Conservation (phyloP, 208 protist species). For the Trypanosoma congolense region DNA sequence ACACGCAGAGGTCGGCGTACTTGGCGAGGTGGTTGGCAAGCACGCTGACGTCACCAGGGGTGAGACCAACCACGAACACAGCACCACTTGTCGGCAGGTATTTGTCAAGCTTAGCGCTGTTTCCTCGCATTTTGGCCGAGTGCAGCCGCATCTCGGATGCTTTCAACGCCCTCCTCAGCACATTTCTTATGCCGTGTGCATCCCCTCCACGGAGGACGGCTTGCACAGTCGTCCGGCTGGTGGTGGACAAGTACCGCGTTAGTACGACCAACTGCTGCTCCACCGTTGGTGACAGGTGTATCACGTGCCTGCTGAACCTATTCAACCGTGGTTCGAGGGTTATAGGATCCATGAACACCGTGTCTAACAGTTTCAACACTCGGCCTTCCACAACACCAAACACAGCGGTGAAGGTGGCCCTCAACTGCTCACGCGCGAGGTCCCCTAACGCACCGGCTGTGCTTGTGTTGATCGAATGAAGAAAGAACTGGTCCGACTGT, state of each 20-base stretch:
- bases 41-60: background rate
- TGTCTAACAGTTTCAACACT: slow-evolving; percentile 7
- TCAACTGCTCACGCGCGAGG: background rate
- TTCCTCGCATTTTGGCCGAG: background rate
- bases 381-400: slow-evolving; percentile 1
- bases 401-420: background rate
- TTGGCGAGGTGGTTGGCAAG: background rate
- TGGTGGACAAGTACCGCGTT: slow-evolving; percentile 6
- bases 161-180: background rate
- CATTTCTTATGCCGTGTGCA: background rate
- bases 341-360: slow-evolving; percentile 13
- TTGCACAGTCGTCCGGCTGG: background rate
- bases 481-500: background rate
- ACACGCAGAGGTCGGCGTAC: background rate
- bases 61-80: slow-evolving; percentile 5
- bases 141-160: background rate
- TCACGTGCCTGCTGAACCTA: slow-evolving; percentile 5
- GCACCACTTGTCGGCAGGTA: background rate
- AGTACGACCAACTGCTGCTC: slow-evolving; percentile 25
- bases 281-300: slow-evolving; percentile 17
- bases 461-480: background rate
- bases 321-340: background rate
- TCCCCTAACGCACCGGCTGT: background rate
- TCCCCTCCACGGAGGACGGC: slow-evolving; percentile 7
- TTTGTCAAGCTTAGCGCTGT: background rate